Percentiles rank a stretch among this genome's conserved stretches.
Conservation (phyloP, 192 early-diverging fungal genomes). For the Dimargaris verticillata region DNA sequence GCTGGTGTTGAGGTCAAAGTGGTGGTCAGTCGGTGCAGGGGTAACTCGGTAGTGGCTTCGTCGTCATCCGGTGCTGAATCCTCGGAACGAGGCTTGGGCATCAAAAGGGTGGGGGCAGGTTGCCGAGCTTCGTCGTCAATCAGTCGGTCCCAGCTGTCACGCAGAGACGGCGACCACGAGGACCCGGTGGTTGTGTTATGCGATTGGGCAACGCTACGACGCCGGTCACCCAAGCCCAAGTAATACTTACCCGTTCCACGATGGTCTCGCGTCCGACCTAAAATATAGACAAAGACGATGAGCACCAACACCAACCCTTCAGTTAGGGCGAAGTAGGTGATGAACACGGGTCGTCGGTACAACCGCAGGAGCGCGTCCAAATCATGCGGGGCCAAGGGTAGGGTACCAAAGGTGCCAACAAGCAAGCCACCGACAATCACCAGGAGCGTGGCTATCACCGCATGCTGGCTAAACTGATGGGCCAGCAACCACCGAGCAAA, state of each 20-base stretch:
- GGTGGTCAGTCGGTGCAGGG: too few relatives aligned
- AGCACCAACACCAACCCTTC: constrained; percentile 29
- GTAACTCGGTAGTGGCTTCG: too few relatives aligned
- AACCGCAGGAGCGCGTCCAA: constrained; percentile 46
- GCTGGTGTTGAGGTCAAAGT: too few relatives aligned
- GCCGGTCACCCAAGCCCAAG: background rate
- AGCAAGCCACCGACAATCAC: constrained; percentile 45
- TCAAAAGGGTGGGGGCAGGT: background rate
- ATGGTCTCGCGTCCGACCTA: background rate
- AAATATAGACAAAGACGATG: constrained; percentile 25
- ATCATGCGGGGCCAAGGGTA: constrained; percentile 51
- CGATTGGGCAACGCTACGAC: background rate
- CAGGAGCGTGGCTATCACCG: constrained; percentile 43
- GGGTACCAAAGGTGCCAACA: constrained; percentile 55
- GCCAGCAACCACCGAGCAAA: constrained; percentile 46
- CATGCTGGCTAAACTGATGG: constrained; percentile 43
- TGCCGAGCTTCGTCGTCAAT: constrained; percentile 1
- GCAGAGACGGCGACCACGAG: background rate
- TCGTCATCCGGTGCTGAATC: too few relatives aligned
- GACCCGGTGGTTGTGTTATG: background rate
- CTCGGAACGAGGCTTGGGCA: too few relatives aligned
- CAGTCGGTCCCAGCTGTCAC: constrained; percentile 3
- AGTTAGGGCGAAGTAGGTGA: constrained; percentile 41
- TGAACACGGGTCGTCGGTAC: constrained; percentile 48
- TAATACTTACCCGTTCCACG: background rate